Evolutionary conservation across 2,329 filamentous ascomycete species (phyloP), one percentile per base, ranked within the genome.

Genomic region (Coniochaeta ligniaria): DNA sequence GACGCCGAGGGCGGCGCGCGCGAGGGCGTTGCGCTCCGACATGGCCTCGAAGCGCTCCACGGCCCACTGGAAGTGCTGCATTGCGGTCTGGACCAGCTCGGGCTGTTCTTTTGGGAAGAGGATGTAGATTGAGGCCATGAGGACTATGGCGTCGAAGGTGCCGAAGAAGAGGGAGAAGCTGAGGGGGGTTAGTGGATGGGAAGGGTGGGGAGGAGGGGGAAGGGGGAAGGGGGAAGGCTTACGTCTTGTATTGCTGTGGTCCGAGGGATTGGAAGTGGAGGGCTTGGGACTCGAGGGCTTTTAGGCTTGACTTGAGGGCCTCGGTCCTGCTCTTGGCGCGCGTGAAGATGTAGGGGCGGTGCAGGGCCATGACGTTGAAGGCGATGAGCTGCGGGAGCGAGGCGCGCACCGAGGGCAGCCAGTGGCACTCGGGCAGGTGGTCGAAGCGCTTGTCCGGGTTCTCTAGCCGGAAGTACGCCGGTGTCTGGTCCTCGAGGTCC

Each of bases 111-210:
- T 75, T 1, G 84, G 84, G 63, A 85, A 85, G 9, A 87, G 68
- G 36, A 87, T 86, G 67, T 83, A 86, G 35, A 87, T 81, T 20
- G 83, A 80, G 0, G 84, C 81, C 59, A 86, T 76, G 60, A 87
- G 75, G 17, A 87, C 82, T 22, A 86, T 80, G 16, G 85, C 84
- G 65, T 88, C 85, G 62, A 88, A 87, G 7, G 83, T 86, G 59
- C 83, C 83, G 59, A 85, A 86, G 68, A 87, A 86, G 3, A 87
- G 74, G 17, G 79, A 76, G 64, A 83, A 83, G 26, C 75, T 78
- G n/a, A n/a, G n/a, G n/a, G n/a, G n/a, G n/a, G 28, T 31, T 31
- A 6, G 28, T 31, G 31, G 14, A n/a, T 2, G 17, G 14, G 24
- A 4, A 6, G 6, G 17, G 20, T 16, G 6, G 17, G 16, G 26